Evolutionary conservation across 2,329 filamentous ascomycete genomes (phyloP), one percentile per base, ranked within the genome.

Genomic region (Penicillium sp.): DNA sequence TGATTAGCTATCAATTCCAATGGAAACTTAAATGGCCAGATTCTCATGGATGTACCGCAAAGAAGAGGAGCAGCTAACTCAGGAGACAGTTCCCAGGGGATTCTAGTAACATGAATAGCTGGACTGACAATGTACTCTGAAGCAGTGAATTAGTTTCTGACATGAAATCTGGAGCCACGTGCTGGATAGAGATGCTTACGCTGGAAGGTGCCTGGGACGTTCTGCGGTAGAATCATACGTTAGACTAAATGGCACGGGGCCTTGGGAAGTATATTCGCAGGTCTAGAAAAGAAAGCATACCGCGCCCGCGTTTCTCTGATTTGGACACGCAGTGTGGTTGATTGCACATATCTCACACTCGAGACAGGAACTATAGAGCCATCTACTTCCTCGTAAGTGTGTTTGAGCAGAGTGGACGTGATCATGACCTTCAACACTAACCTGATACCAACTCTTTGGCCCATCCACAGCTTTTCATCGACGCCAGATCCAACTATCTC

Each of bases 121-220:
- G 69, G 69, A 14, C 63, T 68, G 40, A 70, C 64, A 30, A 72
- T 60, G 41, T 70, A 73, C 49, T 73, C 68, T 69, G 20, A 13
- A 3, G 5, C 0, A 30, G 14, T 10, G 5, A 3, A 44, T 49
- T 41, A 48, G 27, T 18, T 5, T 3, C 13, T 16, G 9, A 13
- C 27, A 4, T 30, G 13, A 4, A 46, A 24, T 5, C 5, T 13
- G 13, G 7, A 3, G 5, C 3, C 22, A 2, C 18, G 7, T 14
- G 14, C 11, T 13, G 9, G 2, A 38, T 16, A 9, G 1, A 1
- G 38, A 22, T 5, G 43, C 63, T 50, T 44, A 69, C 68, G 69
- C 38, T 72, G 69, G 48, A 73, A 72, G 4, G 70, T 73, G 1
- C 69, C 71, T 4, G 67, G 65, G 4, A 70, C 67, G 59, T 72